These are phyloP conservation scores for Triticum turgidum DNA, from an alignment of 176 grass and related monocot genomes.

Conservation along the genomic window DNA sequence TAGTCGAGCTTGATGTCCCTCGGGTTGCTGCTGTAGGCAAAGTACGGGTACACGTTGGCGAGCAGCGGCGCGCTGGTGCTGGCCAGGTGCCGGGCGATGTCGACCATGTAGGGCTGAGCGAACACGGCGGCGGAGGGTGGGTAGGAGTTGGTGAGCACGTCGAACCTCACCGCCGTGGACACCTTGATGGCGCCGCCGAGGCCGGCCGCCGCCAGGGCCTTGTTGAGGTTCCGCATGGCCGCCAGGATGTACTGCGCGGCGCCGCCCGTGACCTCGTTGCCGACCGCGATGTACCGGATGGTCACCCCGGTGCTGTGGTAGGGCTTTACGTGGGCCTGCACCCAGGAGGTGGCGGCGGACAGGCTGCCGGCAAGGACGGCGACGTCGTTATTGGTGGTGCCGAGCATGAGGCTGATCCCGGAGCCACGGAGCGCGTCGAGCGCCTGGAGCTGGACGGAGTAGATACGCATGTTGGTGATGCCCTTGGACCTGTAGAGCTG, in stretches of 20 bases:
- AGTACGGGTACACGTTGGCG: conserved; percentile 9
- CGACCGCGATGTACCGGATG: conserved; percentile 59
- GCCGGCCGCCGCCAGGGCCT: neutral
- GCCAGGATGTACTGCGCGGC: neutral
- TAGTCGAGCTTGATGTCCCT: neutral
- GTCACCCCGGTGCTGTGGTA: conserved; percentile 27
- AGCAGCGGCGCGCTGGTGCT: neutral
- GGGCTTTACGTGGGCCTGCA: conserved; percentile 32
- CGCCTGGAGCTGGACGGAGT: conserved; percentile 19
- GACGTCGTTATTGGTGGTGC: conserved; percentile 40
- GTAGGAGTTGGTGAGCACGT: neutral
- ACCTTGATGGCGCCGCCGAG: neutral
- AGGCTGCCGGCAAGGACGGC: conserved; percentile 23
- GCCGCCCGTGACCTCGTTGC: conserved; percentile 57
- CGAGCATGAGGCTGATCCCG: conserved; percentile 42
- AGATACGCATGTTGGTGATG: conserved; percentile 51
- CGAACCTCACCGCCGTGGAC: neutral
- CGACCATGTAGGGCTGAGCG: neutral
- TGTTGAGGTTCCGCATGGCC: neutral
- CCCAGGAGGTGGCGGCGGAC: conserved; percentile 19
- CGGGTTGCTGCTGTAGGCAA: neutral
- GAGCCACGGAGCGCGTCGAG: conserved; percentile 33
- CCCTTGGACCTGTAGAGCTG: conserved; percentile 35
- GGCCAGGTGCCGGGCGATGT: neutral
- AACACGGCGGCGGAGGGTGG: neutral